Evolutionary conservation across 1,139 yeast genomes (phyloP), one percentile per base, ranked within the genome.

Genomic region (Taiozyma onychis): DNA sequence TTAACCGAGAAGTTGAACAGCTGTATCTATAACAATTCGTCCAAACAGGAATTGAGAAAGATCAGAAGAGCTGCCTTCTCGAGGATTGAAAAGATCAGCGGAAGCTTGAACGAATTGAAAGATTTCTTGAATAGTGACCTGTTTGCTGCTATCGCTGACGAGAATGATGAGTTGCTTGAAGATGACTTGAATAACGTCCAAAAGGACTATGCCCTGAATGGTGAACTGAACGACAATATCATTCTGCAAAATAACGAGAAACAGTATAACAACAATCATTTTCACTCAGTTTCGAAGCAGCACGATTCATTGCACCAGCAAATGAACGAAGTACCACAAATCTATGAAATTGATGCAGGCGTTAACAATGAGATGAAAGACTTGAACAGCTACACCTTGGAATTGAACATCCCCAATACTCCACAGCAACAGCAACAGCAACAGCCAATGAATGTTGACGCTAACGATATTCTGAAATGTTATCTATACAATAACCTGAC

Each of bases 401-500:
- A 39, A 5, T 14, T 39, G 13, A 8, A 24, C 16, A 11, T 24
- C 10, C 28, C 18, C 24, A 16, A 11, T 13, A 13, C 42, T 11
- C 6, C 30, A 22, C 28, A 39, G 9, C 28, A 39, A 13, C 22
- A 35, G n/a, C 22, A 16, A 35, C 22, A 35, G 3, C 39, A 35
- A n/a, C 39, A 37, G 7, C 13, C 16, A 7, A 18, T 37, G 14
- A 27, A 32, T 8, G 39, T 47, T 13, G 49, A 44, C 18, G 34
- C 49, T 6, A 49, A 42, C 39, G 44, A 47, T 11, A 44, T 49
- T 7, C 26, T 49, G 26, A 49, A 43, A 41, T 49, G 45, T 44
- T 49, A 49, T 26, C 37, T 51, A 1, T 51, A 51, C 41, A 50
- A 51, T 13, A 49, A 49, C 24, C 30, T 51, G 16, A 47, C 51